phyloP scores from a whole-genome alignment of 768 basidiomycete genomes.

The Pholiota conissans region DNA sequence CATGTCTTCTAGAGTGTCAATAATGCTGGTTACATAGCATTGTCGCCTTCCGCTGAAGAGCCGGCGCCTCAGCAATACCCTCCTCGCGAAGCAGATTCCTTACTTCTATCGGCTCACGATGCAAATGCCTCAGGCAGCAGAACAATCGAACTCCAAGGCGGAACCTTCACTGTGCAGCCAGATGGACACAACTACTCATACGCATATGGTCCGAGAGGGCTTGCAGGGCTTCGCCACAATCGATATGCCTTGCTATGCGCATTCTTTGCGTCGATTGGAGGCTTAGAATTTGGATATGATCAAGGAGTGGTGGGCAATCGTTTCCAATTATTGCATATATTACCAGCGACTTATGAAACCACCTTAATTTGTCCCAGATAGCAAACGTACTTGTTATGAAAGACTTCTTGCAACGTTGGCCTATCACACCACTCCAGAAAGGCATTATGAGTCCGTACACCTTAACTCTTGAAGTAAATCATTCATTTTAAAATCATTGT shows the following conservation, averaged over 20 bases:
- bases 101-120: not conserved
- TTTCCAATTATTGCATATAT: not conserved
- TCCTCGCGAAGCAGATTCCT: conserved; percentile 9
- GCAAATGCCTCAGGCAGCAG: not conserved
- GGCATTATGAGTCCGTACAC: conserved; percentile 69
- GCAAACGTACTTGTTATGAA: conserved; percentile 85
- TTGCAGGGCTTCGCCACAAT: conserved; percentile 64
- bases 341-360: not conserved
- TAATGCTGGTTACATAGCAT: conserved; percentile 19
- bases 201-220: conserved; percentile 70
- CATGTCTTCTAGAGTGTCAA: conserved; percentile 11
- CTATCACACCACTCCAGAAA: conserved; percentile 68
- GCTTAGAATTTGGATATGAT: conserved; percentile 80
- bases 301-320: conserved; percentile 61
- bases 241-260: conserved; percentile 67
- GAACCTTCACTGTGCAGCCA: conserved; percentile 33
- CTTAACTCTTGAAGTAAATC: not conserved
- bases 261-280: conserved; percentile 75
- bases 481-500: not conserved
- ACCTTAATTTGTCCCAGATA: conserved; percentile 38
- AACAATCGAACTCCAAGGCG: conserved; percentile 23
- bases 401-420: conserved; percentile 70
- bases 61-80: conserved; percentile 7
- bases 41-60: conserved; percentile 16
- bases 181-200: conserved; percentile 57